Base-by-base conservation (phyloP, 106 monocot species). In the Agapanthus africanus region DNA sequence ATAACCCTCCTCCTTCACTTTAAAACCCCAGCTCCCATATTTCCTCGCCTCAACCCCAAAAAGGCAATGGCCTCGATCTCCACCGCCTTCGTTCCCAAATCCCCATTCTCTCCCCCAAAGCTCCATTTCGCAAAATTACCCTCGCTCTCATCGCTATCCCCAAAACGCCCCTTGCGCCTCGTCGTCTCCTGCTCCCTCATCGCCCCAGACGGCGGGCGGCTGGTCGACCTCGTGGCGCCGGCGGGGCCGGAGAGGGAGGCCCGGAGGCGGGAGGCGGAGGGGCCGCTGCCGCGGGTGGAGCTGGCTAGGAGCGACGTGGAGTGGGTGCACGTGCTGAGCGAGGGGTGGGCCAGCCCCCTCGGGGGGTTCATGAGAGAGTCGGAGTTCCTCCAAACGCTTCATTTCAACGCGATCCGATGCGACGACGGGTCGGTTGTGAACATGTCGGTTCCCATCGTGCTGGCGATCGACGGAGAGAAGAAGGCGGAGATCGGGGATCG, bases 381-480 rank as follows among this genome's bases (percentile, higher is more conserved):
- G 37, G 97, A 92, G 97, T 97, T 92, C 82, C 97, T 97, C 97
- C 97, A 97, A 92, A 84, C 97, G 57, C 97, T 97, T 97, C 91
- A 97, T 97, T 97, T 97, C 65, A 97, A 92, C 78, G 82, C 73
- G 47, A 84, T 91, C 78, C 88, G 91, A 19, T 68, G 70, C 36
- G 76, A 27, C n/a, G 85, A 84, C 63, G 97, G 89, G 46, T 86
- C 83, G 50, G 54, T 80, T 21, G 89, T 90, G 63, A 97, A 97
- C 73, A 97, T 97, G 97, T 92, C 97, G 65, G 82, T 97, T 40
- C 92, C 91, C 37, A 97, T 97, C 74, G 91, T 97, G 73, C 89
- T 97, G 72, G 80, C 91, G 22, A 73, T 97, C 54, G 92, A 86
- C 39, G 97, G 92, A 59, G 70, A 30, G 10, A 75, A 88, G 84